phyloP scores from a whole-genome alignment of 1,284 basidiomycete species.

The Lentinula novae-zelandiae region DNA sequence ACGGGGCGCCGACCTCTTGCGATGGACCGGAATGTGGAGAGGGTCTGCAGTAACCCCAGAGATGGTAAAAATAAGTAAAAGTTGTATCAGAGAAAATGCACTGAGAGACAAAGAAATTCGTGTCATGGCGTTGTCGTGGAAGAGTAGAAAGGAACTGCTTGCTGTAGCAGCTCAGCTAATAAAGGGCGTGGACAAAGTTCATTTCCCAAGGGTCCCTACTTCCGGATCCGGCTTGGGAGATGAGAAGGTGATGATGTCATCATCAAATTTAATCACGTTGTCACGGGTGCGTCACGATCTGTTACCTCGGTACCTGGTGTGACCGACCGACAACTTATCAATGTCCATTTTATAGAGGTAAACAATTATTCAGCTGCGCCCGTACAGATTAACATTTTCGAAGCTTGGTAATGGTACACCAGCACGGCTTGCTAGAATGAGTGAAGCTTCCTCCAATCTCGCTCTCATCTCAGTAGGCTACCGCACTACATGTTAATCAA shows the following conservation, averaged over 20 bases:
- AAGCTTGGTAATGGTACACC: no score
- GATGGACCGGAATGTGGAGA: constrained; percentile 26
- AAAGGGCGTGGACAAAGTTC: neutral
- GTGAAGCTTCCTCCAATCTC: no score
- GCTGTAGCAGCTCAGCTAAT: neutral
- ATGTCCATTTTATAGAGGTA: no score
- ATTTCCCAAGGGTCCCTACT: neutral
- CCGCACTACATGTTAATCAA: no score
- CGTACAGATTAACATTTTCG: no score
- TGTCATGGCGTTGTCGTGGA: constrained; percentile 2
- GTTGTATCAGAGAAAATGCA: neutral
- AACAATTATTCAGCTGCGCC: no score
- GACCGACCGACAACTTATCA: no score
- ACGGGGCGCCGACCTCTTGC: constrained; percentile 16
- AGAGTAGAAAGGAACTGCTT: neutral
- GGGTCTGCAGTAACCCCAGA: constrained; percentile 13
- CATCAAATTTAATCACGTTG: neutral
- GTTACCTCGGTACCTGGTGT: no score
- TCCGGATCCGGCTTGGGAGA: neutral
- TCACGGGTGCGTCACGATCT: no score
- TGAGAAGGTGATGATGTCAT: neutral
- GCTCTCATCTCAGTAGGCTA: no score
- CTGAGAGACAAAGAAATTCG: neutral
- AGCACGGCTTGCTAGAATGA: no score
- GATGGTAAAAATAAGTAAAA: constrained; percentile 6